phyloP scores from a whole-genome alignment of 2,329 filamentous ascomycete genomes.

The Fusarium brachygibbosum region DNA sequence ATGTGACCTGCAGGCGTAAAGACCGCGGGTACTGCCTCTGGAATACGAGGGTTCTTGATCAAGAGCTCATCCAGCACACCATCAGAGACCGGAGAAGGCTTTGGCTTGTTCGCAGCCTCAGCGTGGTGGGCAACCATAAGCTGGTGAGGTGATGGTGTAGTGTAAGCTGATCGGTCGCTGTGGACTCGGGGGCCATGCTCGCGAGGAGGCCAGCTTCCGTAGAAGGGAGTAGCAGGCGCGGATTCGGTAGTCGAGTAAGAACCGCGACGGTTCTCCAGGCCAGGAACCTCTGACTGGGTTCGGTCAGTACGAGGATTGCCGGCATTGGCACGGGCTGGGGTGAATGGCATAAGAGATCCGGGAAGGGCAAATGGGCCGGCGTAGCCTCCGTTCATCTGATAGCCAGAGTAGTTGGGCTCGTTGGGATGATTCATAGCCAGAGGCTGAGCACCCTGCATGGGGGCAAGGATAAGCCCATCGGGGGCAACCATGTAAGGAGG shows the following conservation, averaged over 20 bases:
- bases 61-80: constrained; percentile 74
- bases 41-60: constrained; percentile 84
- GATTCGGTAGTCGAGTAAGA: constrained; percentile 78
- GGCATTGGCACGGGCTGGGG: constrained; percentile 63
- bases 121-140: constrained; percentile 59
- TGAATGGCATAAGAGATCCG: constrained; percentile 63
- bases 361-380: constrained; percentile 55
- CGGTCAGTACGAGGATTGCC: constrained; percentile 63
- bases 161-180: constrained; percentile 74
- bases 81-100: constrained; percentile 58
- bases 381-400: constrained; percentile 53
- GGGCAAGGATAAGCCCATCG: constrained; percentile 57
- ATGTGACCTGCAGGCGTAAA: constrained; percentile 87
- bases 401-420: constrained; percentile 54
- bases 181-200: constrained; percentile 72
- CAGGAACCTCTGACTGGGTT: constrained; percentile 68
- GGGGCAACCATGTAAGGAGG: constrained; percentile 56
- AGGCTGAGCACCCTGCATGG: constrained; percentile 53
- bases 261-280: constrained; percentile 74
- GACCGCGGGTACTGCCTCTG: constrained; percentile 88
- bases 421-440: constrained; percentile 54
- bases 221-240: constrained; percentile 74
- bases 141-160: constrained; percentile 75
- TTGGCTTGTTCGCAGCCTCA: constrained; percentile 59
- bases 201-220: constrained; percentile 65